These are phyloP conservation scores for Glaciozyma antarctica DNA, from an alignment of 768 basidiomycete species.

Conservation along the genomic window DNA sequence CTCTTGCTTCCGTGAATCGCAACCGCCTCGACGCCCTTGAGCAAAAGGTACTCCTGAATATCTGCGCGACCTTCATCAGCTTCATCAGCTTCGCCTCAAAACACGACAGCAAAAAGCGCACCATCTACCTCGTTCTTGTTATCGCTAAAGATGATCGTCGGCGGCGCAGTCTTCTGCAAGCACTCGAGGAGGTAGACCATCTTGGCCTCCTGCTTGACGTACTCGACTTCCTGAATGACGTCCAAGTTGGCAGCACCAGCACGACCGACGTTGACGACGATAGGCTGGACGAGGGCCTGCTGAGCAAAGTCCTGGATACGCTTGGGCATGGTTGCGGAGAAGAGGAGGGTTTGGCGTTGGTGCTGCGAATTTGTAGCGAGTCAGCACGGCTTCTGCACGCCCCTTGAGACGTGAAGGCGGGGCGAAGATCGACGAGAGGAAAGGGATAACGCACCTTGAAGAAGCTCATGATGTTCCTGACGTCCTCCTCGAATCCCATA, in stretches of 20 bases:
- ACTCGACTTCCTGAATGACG: slow-evolving; percentile 88
- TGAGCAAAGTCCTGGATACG: slow-evolving; percentile 99
- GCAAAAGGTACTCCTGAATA: slow-evolving; percentile 90
- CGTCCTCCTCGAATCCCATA: slow-evolving; percentile 96
- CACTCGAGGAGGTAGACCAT: slow-evolving; percentile 99
- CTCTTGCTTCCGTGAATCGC: slow-evolving; percentile 98
- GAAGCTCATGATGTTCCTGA: slow-evolving; percentile 97
- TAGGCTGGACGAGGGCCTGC: slow-evolving; percentile 85
- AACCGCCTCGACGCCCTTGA: slow-evolving; percentile 97
- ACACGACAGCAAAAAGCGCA: slow-evolving; percentile 41
- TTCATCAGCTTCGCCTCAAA: too few species aligned
- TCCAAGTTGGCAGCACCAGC: slow-evolving; percentile 97
- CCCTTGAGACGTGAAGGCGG: background rate
- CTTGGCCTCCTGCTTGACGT: slow-evolving; percentile 98
- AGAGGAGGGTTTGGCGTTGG: slow-evolving; percentile 91
- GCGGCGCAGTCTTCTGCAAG: slow-evolving; percentile 94
- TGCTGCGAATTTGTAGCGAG: slow-evolving; percentile 47
- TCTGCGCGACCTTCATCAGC: slow-evolving; percentile 47
- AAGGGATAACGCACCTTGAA: slow-evolving; percentile 60
- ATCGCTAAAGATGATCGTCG: slow-evolving; percentile 94
- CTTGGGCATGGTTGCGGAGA: slow-evolving; percentile 97
- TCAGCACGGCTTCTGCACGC: too few species aligned
- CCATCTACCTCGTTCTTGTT: slow-evolving; percentile 99
- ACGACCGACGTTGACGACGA: slow-evolving; percentile 93
- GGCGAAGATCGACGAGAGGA: background rate